phyloP scores from a whole-genome alignment of 345 rosid genomes.

The Alliaria petiolata region DNA sequence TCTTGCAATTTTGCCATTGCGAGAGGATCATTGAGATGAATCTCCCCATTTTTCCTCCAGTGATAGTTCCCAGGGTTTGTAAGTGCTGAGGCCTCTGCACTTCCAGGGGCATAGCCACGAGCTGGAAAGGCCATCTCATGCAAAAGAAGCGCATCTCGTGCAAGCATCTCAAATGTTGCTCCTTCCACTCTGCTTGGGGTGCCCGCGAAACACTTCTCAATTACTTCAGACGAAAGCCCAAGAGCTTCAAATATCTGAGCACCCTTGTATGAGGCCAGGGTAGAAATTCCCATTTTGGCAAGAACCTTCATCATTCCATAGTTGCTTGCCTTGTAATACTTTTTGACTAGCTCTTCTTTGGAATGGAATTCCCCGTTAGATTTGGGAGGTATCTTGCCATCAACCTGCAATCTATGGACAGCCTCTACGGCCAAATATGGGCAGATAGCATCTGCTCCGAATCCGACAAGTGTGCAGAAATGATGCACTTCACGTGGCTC shows the following conservation, averaged over 20 bases:
- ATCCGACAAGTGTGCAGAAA: constrained; percentile 95
- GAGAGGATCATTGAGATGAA: constrained; percentile 97
- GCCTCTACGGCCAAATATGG: constrained; percentile 90
- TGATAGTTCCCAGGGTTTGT: constrained; percentile 97
- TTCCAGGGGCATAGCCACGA: constrained; percentile 71
- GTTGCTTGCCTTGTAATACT: constrained; percentile 95
- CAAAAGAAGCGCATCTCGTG: constrained; percentile 72
- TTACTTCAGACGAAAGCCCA: constrained; percentile 95
- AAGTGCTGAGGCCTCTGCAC: constrained; percentile 93
- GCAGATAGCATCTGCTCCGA: constrained; percentile 97
- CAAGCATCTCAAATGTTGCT: constrained; percentile 98
- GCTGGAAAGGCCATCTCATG: constrained; percentile 91
- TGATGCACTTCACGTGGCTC: constrained; percentile 99
- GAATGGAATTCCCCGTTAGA: constrained; percentile 73
- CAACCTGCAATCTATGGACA: constrained; percentile 88
- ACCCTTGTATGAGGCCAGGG: constrained; percentile 97
- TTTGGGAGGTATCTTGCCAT: constrained; percentile 92
- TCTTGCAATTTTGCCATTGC: constrained; percentile 96
- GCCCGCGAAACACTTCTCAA: constrained; percentile 95
- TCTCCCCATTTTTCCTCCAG: constrained; percentile 96
- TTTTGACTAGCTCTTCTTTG: constrained; percentile 83
- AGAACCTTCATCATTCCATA: constrained; percentile 99
- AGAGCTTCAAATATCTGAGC: constrained; percentile 99
- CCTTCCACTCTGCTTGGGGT: constrained; percentile 99
- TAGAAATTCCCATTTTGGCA: constrained; percentile 99